Evolutionary conservation across 495 filamentous ascomycete genomes (phyloP).

Genomic region (Neurospora sp.): DNA sequence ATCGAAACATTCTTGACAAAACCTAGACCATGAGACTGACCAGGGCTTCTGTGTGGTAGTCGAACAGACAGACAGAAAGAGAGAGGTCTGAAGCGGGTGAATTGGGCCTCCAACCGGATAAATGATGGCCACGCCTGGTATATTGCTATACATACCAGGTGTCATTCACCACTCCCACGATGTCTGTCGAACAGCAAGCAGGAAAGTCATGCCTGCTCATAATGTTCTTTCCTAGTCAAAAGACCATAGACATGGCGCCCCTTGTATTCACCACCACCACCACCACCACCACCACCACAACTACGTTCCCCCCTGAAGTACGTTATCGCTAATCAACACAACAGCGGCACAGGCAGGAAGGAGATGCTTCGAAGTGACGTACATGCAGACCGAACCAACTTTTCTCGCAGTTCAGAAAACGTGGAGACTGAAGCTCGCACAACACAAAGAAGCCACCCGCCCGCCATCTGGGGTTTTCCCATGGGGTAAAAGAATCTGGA

Average conservation of each 20-base stretch:
- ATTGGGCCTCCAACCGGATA: conserved; percentile 16
- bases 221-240: not conserved
- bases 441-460: not conserved
- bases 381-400: conserved; percentile 1
- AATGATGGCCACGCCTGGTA: conserved; percentile 3
- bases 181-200: not conserved
- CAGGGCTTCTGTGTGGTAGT: not conserved
- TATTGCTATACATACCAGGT: not conserved
- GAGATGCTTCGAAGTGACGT: conserved; percentile 5
- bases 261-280: no score
- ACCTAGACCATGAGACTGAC: not conserved
- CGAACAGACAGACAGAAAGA: not conserved
- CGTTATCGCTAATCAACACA: not conserved
- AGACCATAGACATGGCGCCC: no score
- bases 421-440: not conserved
- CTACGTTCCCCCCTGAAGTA: not conserved
- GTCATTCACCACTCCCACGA: not conserved
- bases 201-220: conserved; percentile 5
- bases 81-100: not conserved
- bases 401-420: not conserved
- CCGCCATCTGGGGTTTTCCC: not conserved
- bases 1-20: not conserved
- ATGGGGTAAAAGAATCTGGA: not conserved
- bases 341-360: not conserved
- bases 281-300: no score